These are phyloP conservation scores for Chrysoporthe cubensis DNA, from an alignment of 2,329 filamentous ascomycete genomes.

Conservation along the genomic window DNA sequence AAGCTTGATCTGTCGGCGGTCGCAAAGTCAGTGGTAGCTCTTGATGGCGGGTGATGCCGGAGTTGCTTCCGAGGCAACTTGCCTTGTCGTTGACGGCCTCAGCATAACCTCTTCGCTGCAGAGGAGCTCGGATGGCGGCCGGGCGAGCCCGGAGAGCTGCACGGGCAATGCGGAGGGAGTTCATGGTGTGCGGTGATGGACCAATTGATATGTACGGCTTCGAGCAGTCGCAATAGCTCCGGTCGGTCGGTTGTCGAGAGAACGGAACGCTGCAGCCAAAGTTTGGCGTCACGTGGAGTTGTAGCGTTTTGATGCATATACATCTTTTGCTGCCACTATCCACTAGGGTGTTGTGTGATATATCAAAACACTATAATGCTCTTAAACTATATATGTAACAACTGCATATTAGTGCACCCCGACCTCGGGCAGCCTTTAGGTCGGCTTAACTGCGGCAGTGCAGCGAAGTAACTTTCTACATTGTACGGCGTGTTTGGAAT, in stretches of 20 bases:
- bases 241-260: conserved; percentile 25
- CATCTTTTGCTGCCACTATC: neutral
- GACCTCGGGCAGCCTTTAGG: neutral
- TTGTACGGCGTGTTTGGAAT: too few species aligned
- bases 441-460: neutral
- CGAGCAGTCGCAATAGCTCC: conserved; percentile 46
- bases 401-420: neutral
- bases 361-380: neutral
- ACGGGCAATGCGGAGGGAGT: conserved; percentile 84
- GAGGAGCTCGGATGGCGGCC: conserved; percentile 72
- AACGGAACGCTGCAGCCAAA: conserved; percentile 24
- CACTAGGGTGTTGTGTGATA: neutral
- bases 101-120: conserved; percentile 90
- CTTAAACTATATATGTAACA: neutral
- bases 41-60: conserved; percentile 22
- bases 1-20: conserved; percentile 77
- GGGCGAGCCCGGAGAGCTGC: conserved; percentile 84
- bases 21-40: conserved; percentile 24
- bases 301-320: neutral
- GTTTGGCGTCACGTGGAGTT: conserved; percentile 27
- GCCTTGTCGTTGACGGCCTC: conserved; percentile 85
- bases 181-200: conserved; percentile 70
- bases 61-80: conserved; percentile 38
- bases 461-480: too few species aligned
- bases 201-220: conserved; percentile 52